These are phyloP conservation scores for Yamadazyma kitorensis DNA, from an alignment of 805 yeast species.

Conservation along the genomic window DNA sequence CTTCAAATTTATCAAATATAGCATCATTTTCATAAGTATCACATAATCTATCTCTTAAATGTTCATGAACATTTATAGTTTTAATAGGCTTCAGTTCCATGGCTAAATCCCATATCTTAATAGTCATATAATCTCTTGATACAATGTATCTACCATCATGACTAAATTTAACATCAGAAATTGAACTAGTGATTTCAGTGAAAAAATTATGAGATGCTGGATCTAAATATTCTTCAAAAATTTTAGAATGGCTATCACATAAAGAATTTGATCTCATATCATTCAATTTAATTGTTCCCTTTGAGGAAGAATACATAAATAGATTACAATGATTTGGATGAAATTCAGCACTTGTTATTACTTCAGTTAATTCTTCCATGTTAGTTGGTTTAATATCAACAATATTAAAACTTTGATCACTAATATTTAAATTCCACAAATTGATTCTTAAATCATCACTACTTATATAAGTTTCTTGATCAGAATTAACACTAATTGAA, in stretches of 20 bases:
- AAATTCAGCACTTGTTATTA: slow-evolving; percentile 93
- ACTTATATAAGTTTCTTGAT: slow-evolving; percentile 90
- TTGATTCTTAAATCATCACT: slow-evolving; percentile 95
- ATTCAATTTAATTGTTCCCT: slow-evolving; percentile 91
- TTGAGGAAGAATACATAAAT: slow-evolving; percentile 92
- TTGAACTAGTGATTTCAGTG: slow-evolving; percentile 93
- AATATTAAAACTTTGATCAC: slow-evolving; percentile 93
- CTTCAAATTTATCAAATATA: slow-evolving; percentile 97
- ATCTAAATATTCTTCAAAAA: slow-evolving; percentile 90
- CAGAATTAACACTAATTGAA: slow-evolving; percentile 90
- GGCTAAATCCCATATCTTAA: slow-evolving; percentile 96
- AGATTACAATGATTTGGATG: slow-evolving; percentile 91
- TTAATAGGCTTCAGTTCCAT: slow-evolving; percentile 95
- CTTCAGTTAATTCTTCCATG: slow-evolving; percentile 99
- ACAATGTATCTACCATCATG: slow-evolving; percentile 92
- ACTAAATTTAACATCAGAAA: slow-evolving; percentile 90
- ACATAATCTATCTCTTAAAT: slow-evolving; percentile 86
- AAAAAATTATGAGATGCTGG: slow-evolving; percentile 92
- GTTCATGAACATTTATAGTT: slow-evolving; percentile 94
- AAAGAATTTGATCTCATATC: slow-evolving; percentile 96
- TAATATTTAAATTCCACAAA: slow-evolving; percentile 90
- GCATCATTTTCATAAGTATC: slow-evolving; percentile 99
- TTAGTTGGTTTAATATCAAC: slow-evolving; percentile 97
- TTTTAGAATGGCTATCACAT: slow-evolving; percentile 84
- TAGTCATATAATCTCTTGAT: slow-evolving; percentile 96